Percentiles rank a stretch among this genome's conserved stretches.
phyloP scores from a whole-genome alignment of 495 filamentous ascomycete genomes.

The Xylaria telfairii region DNA sequence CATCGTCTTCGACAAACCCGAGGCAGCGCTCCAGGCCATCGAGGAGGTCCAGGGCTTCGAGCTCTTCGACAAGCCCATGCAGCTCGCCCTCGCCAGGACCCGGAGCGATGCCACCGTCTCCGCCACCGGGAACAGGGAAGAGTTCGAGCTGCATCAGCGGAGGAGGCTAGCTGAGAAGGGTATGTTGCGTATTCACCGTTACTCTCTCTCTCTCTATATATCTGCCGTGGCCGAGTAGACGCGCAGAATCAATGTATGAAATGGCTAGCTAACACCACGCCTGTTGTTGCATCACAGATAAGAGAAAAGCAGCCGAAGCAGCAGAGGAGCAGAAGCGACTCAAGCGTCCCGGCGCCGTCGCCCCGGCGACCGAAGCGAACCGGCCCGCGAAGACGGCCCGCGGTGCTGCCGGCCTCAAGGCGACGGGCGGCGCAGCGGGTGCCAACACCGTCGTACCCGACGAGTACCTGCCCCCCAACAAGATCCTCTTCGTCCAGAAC shows the following conservation, averaged over 20 bases:
- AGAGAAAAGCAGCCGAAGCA: conserved; percentile 86
- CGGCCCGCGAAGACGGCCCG: conserved; percentile 76
- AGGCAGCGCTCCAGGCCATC: conserved; percentile 79
- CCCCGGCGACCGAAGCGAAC: conserved; percentile 52
- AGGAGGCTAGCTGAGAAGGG: conserved; percentile 89
- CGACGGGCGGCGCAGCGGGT: conserved; percentile 65
- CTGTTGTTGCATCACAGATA: conserved; percentile 60
- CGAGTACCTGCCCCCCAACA: conserved; percentile 97
- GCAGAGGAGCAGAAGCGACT: conserved; percentile 83
- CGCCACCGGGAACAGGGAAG: conserved; percentile 72
- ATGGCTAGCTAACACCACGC: not conserved
- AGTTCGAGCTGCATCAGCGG: conserved; percentile 87
- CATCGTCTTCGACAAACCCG: conserved; percentile 83
- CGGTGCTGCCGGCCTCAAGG: conserved; percentile 77
- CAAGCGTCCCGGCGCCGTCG: conserved; percentile 69
- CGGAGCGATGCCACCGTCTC: conserved; percentile 88
- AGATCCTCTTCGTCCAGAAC: conserved; percentile 95
- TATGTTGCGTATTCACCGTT: conserved; percentile 43
- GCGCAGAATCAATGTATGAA: not conserved
- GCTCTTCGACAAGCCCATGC: conserved; percentile 92
- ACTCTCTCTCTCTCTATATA: not conserved
- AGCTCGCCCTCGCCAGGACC: conserved; percentile 82
- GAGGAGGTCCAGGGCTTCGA: conserved; percentile 94
- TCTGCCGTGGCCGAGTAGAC: not conserved
- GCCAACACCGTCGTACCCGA: conserved; percentile 83